Evolutionary conservation across 352 stramenopile species (phyloP), one percentile per base, ranked within the genome.

Genomic region (Peronospora tabacina): DNA sequence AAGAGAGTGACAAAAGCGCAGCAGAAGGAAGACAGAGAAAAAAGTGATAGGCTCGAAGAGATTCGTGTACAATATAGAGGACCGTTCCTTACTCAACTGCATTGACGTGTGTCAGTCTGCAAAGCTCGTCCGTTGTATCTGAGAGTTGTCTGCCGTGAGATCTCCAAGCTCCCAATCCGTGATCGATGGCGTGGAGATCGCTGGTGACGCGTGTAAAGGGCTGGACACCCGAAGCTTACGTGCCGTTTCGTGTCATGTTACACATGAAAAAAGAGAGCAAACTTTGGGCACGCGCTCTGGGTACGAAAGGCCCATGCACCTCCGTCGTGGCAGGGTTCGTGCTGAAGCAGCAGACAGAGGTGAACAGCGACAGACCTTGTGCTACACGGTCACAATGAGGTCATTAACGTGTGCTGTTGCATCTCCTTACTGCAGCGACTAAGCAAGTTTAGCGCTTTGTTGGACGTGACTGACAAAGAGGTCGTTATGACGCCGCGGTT

Each of bases 241-340:
- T 72, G 32, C 70, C 76, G 29, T 62, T 87, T 50, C 60, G 66
- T 13, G 61, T 85, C n/a, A 60, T 66, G 50, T 67, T 87, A 22
- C 68, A 54, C 22, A 37, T 35, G 5, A 44, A 60, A 13, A 64
- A 79, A 32, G n/a, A 38, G 17, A 56, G 59, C 13, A 50, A 58
- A 37, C 26, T 20, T 7, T 68, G 55, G 59, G 26, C 36, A 24
- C 32, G 30, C 7, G 44, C 28, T 16, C 37, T 66, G 12, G 58
- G 42, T 33, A 16, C 44, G 2, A 53, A 66, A 10, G 22, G 28
- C 0, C 37, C 16, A 3, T 53, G 37, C 22, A 57, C 55, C 37
- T 75, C 61, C 8, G 43, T 68, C 32, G 52, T 74, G 30, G 68
- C 47, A 29, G 69, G 66, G 15, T 64, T 59, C 46, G 61, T 79